Evolutionary conservation across 305 asterid species (phyloP).

Genomic region (Fraxinus angustifolia): DNA sequence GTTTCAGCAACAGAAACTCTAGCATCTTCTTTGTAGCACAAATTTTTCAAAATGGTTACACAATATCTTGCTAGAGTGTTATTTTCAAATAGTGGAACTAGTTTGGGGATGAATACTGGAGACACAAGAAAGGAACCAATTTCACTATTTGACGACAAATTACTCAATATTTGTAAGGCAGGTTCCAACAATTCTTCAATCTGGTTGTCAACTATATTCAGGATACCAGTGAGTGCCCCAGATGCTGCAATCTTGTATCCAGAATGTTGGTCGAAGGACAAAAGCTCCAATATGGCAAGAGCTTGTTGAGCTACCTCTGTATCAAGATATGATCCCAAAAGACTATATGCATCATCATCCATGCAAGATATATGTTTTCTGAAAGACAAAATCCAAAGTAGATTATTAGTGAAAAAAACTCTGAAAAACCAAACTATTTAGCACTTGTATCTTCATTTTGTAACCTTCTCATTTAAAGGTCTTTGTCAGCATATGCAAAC

Average conservation of each 20-base stretch:
- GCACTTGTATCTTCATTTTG: background rate
- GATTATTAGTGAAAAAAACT: slow-evolving; percentile 11
- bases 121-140: slow-evolving; percentile 30
- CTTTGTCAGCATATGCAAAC: background rate
- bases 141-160: slow-evolving; percentile 43
- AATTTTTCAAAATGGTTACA: slow-evolving; percentile 47
- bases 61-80: slow-evolving; percentile 34
- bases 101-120: slow-evolving; percentile 46
- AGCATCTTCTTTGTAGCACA: slow-evolving; percentile 38
- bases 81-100: slow-evolving; percentile 47
- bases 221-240: slow-evolving; percentile 44
- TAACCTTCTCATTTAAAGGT: background rate
- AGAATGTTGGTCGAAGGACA: slow-evolving; percentile 41
- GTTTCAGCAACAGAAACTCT: slow-evolving; percentile 47
- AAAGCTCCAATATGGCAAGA: slow-evolving; percentile 44
- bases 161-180: slow-evolving; percentile 46
- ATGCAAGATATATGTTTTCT: slow-evolving; percentile 41
- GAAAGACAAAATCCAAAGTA: slow-evolving; percentile 27
- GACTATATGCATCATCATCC: slow-evolving; percentile 46
- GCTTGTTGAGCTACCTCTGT: slow-evolving; percentile 57
- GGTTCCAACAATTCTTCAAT: slow-evolving; percentile 45
- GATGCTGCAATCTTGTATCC: slow-evolving; percentile 42
- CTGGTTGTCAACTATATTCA: slow-evolving; percentile 49
- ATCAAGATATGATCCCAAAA: slow-evolving; percentile 66
- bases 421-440: background rate